These are phyloP conservation scores for Linnemannia hyalina DNA, from an alignment of 192 early-diverging fungal genomes.

Conservation along the genomic window DNA sequence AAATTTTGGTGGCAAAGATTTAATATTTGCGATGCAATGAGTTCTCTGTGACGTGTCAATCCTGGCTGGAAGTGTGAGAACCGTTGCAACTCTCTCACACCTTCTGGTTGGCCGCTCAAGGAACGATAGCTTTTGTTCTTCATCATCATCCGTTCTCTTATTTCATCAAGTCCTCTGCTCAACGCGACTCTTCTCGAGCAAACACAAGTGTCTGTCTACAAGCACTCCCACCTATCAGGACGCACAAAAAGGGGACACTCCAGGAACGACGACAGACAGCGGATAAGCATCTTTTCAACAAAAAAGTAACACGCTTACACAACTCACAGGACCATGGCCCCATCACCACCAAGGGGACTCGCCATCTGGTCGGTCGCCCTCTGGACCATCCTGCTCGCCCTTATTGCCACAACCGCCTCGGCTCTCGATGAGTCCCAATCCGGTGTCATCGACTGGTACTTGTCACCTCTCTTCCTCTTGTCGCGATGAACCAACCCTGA, in stretches of 20 bases:
- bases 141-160: conserved; percentile 2
- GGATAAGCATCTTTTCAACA: background rate
- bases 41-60: too few relatives aligned
- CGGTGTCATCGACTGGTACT: conserved; percentile 67
- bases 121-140: background rate
- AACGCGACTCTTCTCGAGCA: background rate
- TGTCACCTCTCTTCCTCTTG: background rate
- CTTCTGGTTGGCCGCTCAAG: too few relatives aligned
- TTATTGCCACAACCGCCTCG: conserved; percentile 7
- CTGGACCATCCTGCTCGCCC: conserved; percentile 26
- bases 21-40: too few relatives aligned
- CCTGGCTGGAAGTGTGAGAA: too few relatives aligned
- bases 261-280: background rate
- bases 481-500: background rate
- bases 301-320: background rate
- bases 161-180: background rate
- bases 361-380: conserved; percentile 26
- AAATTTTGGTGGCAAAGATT: too few relatives aligned
- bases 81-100: too few relatives aligned
- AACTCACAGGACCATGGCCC: conserved; percentile 21
- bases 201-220: background rate
- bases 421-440: conserved; percentile 64
- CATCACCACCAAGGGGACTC: conserved; percentile 34
- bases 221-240: background rate
- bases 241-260: background rate